These are phyloP conservation scores for Meyerozyma sp. DNA, from an alignment of 1,139 yeast genomes.

Conservation along the genomic window DNA sequence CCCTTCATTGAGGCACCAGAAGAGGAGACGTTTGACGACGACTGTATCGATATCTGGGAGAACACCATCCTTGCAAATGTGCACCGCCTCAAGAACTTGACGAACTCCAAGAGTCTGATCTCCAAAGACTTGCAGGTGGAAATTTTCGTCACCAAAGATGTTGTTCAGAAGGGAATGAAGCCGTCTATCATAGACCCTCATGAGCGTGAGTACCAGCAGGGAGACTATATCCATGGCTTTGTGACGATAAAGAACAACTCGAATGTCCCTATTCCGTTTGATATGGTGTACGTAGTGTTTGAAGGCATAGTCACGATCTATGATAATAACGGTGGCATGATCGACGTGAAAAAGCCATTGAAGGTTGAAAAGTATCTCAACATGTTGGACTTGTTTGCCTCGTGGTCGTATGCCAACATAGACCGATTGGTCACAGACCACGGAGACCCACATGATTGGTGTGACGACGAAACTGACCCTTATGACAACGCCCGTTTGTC, in stretches of 20 bases:
- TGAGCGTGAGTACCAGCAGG: conserved; percentile 23
- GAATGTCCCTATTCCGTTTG: conserved; percentile 23
- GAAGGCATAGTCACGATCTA: conserved; percentile 25
- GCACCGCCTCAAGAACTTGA: conserved; percentile 33
- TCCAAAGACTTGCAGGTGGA: conserved; percentile 26
- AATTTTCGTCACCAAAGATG: conserved; percentile 34
- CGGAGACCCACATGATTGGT: conserved; percentile 48
- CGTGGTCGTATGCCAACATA: conserved; percentile 44
- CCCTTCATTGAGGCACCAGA: background rate
- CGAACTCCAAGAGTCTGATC: conserved; percentile 20
- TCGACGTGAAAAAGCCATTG: conserved; percentile 23
- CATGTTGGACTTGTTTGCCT: conserved; percentile 43
- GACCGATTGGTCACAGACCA: conserved; percentile 40
- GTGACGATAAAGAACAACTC: conserved; percentile 23
- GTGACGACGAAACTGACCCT: conserved; percentile 44
- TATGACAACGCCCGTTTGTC: conserved; percentile 29
- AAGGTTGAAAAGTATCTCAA: conserved; percentile 25
- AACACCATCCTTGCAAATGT: conserved; percentile 41
- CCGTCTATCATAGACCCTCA: conserved; percentile 22
- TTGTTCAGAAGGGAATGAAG: conserved; percentile 37
- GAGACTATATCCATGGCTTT: conserved; percentile 31
- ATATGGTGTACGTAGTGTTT: conserved; percentile 31
- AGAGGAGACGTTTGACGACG: conserved; percentile 15
- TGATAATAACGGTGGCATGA: conserved; percentile 23
- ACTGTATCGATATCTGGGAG: conserved; percentile 35